Conservation (phyloP, 768 basidiomycete genomes). For the Pleurotus tuoliensis region DNA sequence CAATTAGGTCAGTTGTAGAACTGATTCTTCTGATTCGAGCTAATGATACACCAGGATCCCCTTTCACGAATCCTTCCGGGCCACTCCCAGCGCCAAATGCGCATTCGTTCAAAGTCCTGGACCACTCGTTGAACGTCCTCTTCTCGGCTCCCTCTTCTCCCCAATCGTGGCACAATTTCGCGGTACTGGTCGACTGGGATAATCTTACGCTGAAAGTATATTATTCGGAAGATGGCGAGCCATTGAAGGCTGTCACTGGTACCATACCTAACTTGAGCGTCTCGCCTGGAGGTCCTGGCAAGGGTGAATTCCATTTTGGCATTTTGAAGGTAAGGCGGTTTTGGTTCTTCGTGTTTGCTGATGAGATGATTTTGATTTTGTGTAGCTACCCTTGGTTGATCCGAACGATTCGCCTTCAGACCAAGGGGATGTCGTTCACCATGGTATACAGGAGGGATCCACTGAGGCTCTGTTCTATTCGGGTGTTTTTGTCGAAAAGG, state of each 20-base stretch:
- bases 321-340: conserved; percentile 47
- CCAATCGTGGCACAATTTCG: conserved; percentile 57
- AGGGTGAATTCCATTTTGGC: conserved; percentile 62
- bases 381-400: conserved; percentile 51
- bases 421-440: conserved; percentile 51
- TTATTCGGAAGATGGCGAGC: conserved; percentile 39
- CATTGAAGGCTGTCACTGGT: conserved; percentile 32
- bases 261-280: conserved; percentile 35
- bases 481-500: conserved; percentile 51
- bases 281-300: conserved; percentile 36
- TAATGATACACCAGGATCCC: conserved; percentile 36
- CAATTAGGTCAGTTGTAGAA: conserved; percentile 43
- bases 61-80: conserved; percentile 51
- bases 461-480: conserved; percentile 44
- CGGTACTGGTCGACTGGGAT: conserved; percentile 54
- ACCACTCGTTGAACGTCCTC: conserved; percentile 49
- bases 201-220: conserved; percentile 44
- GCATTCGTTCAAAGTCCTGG: conserved; percentile 51
- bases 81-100: conserved; percentile 37
- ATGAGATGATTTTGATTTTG: not conserved
- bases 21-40: not conserved
- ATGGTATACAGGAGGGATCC: no score
- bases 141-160: conserved; percentile 45
- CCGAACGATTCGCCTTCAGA: conserved; percentile 39
- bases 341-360: no score